These are phyloP conservation scores for Jackrogersella minutella DNA, from an alignment of 495 filamentous ascomycete species.

Conservation along the genomic window DNA sequence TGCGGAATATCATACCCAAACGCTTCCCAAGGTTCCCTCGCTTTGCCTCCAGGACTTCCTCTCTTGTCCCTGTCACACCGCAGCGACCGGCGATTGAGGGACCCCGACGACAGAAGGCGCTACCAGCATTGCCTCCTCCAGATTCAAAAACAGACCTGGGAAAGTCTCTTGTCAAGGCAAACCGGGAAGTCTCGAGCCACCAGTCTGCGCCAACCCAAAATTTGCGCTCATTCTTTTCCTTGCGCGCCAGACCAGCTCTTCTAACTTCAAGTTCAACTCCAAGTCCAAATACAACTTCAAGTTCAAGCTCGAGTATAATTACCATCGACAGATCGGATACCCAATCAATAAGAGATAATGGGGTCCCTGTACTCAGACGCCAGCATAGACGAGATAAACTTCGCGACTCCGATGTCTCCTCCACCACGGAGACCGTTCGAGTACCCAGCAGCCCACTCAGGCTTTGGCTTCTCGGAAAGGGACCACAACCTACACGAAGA, in stretches of 20 bases:
- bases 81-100: conserved; percentile 29
- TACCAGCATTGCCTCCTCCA: conserved; percentile 41
- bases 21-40: conserved; percentile 37
- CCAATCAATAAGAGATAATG: conserved; percentile 31
- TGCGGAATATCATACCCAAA: conserved; percentile 29
- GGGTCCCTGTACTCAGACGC: conserved; percentile 38
- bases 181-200: conserved; percentile 20
- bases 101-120: conserved; percentile 22
- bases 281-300: neutral
- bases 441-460: conserved; percentile 77
- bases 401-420: conserved; percentile 62
- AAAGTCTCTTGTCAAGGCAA: conserved; percentile 44
- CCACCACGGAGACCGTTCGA: conserved; percentile 58
- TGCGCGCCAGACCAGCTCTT: conserved; percentile 33
- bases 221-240: conserved; percentile 44
- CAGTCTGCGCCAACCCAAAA: conserved; percentile 26
- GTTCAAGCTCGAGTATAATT: conserved; percentile 1
- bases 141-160: conserved; percentile 39
- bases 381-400: conserved; percentile 58
- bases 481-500: conserved; percentile 63
- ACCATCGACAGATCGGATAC: conserved; percentile 4
- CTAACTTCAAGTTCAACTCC: conserved; percentile 17
- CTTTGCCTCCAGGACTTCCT: conserved; percentile 22
- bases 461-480: conserved; percentile 66
- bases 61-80: conserved; percentile 3